These are phyloP conservation scores for Hypericum perforatum DNA, from an alignment of 345 rosid species.

Conservation along the genomic window DNA sequence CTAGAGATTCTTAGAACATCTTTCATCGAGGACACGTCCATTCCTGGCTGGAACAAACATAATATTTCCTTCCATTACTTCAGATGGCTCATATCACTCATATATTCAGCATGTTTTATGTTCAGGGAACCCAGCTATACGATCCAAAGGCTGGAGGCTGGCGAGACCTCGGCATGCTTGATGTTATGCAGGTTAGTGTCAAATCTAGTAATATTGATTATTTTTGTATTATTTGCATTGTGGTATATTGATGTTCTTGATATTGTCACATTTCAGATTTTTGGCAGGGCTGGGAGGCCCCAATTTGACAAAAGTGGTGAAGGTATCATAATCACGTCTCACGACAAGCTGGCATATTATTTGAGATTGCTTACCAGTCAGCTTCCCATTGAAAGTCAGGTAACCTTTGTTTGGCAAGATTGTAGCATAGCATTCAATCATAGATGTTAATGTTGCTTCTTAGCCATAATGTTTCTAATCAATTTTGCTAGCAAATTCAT, in stretches of 20 bases:
- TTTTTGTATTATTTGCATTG: not conserved
- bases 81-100: too few species aligned
- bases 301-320: conserved; percentile 99
- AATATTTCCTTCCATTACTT: not conserved
- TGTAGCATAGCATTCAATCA: too few species aligned
- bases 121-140: conserved; percentile 89
- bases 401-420: conserved; percentile 14
- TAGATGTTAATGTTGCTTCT: too few species aligned
- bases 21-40: too few species aligned
- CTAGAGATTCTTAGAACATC: too few species aligned
- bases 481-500: too few species aligned
- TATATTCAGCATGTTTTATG: not conserved
- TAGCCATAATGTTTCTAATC: too few species aligned
- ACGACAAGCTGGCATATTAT: conserved; percentile 87
- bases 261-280: conserved; percentile 43
- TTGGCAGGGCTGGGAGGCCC: conserved; percentile 99
- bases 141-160: conserved; percentile 99
- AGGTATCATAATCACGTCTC: conserved; percentile 95
- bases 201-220: conserved; percentile 3
- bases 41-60: not conserved
- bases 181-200: conserved; percentile 81
- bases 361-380: conserved; percentile 85
- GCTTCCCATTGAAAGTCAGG: conserved; percentile 99
- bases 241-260: conserved; percentile 1
- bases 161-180: conserved; percentile 97